Evolutionary conservation across 1,284 basidiomycete genomes (phyloP).

Genomic region (Apiotrichum sp.): DNA sequence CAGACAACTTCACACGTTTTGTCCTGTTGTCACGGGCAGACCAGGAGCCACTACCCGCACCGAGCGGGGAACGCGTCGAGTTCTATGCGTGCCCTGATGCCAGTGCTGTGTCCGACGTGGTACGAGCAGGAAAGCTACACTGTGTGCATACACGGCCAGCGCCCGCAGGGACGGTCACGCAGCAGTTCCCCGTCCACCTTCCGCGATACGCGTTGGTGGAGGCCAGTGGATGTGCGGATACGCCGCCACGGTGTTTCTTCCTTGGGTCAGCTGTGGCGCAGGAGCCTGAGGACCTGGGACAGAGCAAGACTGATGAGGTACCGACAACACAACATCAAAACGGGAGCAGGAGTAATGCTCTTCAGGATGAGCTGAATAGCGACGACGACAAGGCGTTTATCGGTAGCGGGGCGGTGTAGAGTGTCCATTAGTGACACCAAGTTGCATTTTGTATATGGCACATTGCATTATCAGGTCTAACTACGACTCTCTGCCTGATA

Average conservation of each 20-base stretch:
- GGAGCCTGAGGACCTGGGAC: not conserved
- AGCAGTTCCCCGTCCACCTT: constrained; percentile 1
- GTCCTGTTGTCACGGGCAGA: constrained; percentile 26
- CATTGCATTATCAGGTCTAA: too few species aligned
- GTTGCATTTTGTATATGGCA: not conserved
- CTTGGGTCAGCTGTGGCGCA: not conserved
- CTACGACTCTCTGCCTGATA: too few species aligned
- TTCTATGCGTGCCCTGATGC: constrained; percentile 4
- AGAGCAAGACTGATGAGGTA: not conserved
- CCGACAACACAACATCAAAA: too few species aligned
- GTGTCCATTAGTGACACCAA: not conserved
- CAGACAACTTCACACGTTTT: constrained; percentile 48
- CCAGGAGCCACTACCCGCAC: not conserved
- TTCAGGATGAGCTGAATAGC: not conserved
- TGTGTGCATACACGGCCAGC: constrained; percentile 8
- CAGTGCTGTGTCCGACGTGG: not conserved
- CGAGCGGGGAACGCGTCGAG: not conserved
- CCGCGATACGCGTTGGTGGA: constrained; percentile 10
- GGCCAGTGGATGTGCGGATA: not conserved
- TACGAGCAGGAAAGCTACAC: not conserved
- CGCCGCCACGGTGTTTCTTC: not conserved
- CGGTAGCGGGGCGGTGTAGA: not conserved
- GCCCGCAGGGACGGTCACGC: not conserved
- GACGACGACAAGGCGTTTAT: not conserved
- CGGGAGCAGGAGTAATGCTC: not conserved